Evolutionary conservation across 164 flowering plant genomes (phyloP).

Genomic region (Magnolia changhungtana): DNA sequence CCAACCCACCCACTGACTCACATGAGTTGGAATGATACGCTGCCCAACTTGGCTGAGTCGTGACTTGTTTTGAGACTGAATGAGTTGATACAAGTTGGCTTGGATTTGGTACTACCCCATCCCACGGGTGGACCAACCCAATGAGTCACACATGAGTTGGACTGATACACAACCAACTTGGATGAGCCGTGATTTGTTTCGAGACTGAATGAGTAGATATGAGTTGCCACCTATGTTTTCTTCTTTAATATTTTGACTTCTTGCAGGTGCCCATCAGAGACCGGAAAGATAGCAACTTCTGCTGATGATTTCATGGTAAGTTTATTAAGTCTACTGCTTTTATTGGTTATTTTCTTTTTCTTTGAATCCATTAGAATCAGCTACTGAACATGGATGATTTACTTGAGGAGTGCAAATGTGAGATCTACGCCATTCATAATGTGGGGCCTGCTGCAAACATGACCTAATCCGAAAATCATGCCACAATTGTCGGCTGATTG

Average conservation of each 20-base stretch:
- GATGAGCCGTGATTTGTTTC: too few species aligned
- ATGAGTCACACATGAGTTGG: too few species aligned
- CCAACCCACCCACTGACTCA: too few species aligned
- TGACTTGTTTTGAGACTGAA: too few species aligned
- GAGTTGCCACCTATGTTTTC: neutral
- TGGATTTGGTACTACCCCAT: too few species aligned
- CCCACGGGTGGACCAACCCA: too few species aligned
- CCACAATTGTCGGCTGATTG: too few species aligned
- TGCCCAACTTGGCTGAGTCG: too few species aligned
- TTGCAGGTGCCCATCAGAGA: conserved; percentile 69
- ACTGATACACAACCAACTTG: too few species aligned
- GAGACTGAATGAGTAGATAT: too few species aligned
- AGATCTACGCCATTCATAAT: neutral
- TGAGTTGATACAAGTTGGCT: too few species aligned
- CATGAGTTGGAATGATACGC: too few species aligned
- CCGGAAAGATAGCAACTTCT: conserved; percentile 73
- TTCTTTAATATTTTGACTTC: neutral
- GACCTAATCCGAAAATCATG: neutral
- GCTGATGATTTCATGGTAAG: conserved; percentile 91
- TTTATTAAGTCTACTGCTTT: neutral
- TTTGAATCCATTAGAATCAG: neutral
- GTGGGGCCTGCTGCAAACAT: neutral
- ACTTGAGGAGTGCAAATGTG: neutral
- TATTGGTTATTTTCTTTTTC: neutral
- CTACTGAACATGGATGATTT: neutral